Evolutionary conservation across 2,329 filamentous ascomycete species (phyloP), one percentile per base, ranked within the genome.

Genomic region (Clonostachys solani): DNA sequence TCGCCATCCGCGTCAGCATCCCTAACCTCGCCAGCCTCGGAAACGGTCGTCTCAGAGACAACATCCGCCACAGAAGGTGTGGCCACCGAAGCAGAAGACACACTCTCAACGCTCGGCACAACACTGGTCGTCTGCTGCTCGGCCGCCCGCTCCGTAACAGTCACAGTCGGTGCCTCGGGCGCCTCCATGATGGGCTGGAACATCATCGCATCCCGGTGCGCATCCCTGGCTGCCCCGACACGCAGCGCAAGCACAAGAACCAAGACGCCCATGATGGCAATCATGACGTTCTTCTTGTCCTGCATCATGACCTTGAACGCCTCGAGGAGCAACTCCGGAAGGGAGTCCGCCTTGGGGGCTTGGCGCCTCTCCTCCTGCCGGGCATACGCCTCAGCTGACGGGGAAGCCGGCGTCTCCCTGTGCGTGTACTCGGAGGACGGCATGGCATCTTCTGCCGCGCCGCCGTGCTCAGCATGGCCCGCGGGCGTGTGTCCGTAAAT

Each of bases 231-330:
- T 10, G 49, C 50, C 37, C 59, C 49, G 50, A 65, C 49, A 44
- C 64, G 53, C 12, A 76, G 45, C 2, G 77, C 75, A 10, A 84
- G 65, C 29, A 80, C 47, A 13, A 82, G 53, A 3, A 82, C 71
- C n/a, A 84, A 58, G 3, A 78, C 49, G 47, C 76, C 73, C 44
- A 86, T 64, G 1, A 78, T 56, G 6, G 70, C 66, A 23, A 85
- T 84, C n/a, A 73, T 64, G 10, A 84, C 59, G 47, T 84, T 85
- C 64, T 77, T 83, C 48, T 71, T 71, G 54, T 85, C 81, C 42
- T 74, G 71, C 54, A 84, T 56, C 16, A 79, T 60, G 8, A 84
- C 74, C 33, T 73, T 70, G 44, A 69, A 65, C 0, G 80, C 78
- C 52, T 80, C 75, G 9, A 79, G 54, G 0, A 84, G 56, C 9